phyloP scores from a whole-genome alignment of 2,329 filamentous ascomycete species.

The Colletotrichum spaethianum region DNA sequence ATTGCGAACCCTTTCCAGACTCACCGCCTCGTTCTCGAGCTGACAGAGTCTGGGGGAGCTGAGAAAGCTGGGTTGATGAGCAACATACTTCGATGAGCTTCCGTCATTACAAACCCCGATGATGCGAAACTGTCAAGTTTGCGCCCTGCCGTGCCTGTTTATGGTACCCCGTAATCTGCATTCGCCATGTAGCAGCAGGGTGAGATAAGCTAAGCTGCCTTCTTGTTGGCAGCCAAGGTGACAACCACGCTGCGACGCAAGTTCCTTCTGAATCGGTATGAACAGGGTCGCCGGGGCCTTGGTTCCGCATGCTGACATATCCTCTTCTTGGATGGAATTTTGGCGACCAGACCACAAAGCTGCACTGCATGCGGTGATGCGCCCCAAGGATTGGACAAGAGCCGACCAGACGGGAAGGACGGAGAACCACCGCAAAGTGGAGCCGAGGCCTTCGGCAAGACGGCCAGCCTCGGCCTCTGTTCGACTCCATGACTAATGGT shows the following conservation, averaged over 20 bases:
- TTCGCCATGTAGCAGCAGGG: background rate
- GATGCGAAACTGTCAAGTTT: constrained; percentile 29
- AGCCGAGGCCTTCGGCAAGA: background rate
- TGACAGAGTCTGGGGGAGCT: constrained; percentile 13
- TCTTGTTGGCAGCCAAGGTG: background rate
- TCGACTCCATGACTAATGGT: constrained; percentile 23
- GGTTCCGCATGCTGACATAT: constrained; percentile 41
- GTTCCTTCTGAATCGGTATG: background rate
- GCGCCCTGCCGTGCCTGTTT: constrained; percentile 4
- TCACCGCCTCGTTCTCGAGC: constrained; percentile 10
- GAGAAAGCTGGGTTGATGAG: constrained; percentile 27
- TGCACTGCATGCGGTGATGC: background rate
- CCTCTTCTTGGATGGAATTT: constrained; percentile 10
- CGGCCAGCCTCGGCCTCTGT: constrained; percentile 37
- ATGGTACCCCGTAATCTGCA: background rate
- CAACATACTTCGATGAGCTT: constrained; percentile 37
- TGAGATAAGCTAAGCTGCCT: background rate
- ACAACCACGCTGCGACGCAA: background rate
- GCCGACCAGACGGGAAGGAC: background rate
- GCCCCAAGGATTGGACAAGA: background rate
- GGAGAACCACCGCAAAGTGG: constrained; percentile 21
- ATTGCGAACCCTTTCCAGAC: constrained; percentile 3
- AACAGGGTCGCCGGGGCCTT: constrained; percentile 22
- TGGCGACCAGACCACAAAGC: background rate
- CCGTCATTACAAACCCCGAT: constrained; percentile 40